Conservation (phyloP, 1,284 basidiomycete genomes). For the Tetrapyrgos nigripes region DNA sequence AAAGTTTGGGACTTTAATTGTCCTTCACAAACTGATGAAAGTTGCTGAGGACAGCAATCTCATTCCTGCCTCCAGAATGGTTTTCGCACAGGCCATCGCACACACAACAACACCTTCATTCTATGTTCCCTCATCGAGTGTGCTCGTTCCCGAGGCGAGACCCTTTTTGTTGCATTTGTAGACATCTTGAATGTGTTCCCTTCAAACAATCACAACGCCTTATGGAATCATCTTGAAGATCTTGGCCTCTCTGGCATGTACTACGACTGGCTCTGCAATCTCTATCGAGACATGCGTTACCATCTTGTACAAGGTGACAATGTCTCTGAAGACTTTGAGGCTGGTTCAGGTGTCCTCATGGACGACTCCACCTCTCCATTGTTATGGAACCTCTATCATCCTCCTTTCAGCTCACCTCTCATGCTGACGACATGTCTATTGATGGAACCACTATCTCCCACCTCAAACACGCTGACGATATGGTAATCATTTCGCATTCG, state of each 20-base stretch:
- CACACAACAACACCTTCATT: conserved; percentile 21
- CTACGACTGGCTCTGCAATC: conserved; percentile 31
- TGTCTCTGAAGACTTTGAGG: conserved; percentile 3
- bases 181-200: conserved; percentile 35
- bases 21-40: too few species aligned
- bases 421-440: conserved; percentile 27
- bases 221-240: conserved; percentile 26
- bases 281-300: background rate
- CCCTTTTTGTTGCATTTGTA: conserved; percentile 27
- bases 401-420: conserved; percentile 1
- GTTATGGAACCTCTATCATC: conserved; percentile 19
- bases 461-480: conserved; percentile 36
- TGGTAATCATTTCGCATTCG: conserved; percentile 31
- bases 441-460: conserved; percentile 25
- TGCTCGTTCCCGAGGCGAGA: conserved; percentile 5
- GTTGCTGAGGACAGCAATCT: too few species aligned
- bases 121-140: conserved; percentile 23
- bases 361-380: conserved; percentile 18
- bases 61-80: conserved; percentile 15
- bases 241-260: conserved; percentile 22
- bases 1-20: too few species aligned
- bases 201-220: conserved; percentile 24
- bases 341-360: conserved; percentile 6
- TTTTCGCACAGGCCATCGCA: conserved; percentile 14
- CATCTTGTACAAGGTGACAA: conserved; percentile 15